Evolutionary conservation across 129 eudicot species (phyloP), one percentile per base, ranked within the genome.

Genomic region (Mikania micrantha): DNA sequence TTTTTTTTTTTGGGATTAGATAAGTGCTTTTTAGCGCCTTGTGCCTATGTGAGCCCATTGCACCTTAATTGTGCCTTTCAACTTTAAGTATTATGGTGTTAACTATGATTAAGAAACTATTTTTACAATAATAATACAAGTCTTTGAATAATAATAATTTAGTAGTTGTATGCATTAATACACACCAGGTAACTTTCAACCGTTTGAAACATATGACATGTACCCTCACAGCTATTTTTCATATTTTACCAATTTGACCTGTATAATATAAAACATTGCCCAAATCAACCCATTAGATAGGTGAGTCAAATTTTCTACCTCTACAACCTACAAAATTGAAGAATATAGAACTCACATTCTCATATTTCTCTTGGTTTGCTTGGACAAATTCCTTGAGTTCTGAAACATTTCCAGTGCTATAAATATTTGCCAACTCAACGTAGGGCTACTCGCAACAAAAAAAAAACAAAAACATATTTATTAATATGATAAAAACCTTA

Each of bases 331-430:
- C 24, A 31, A 16, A 16, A 17, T 8, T 7, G 24, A 31, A 41
- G 24, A 75, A 28, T n/a, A 60, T 12, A 34, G 16, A 65, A 84
- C 98, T 86, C 66, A 93, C 98, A 61, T 45, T 73, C 72, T 78
- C 95, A 86, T 86, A 93, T 78, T 75, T 93, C 42, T 80, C 95
- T 73, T 66, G 85, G 84, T 93, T 87, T 2, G 75, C 60, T 57
- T 74, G 76, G 64, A 89, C 89, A 70, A 38, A 84, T 38, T 74
- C 67, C 66, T 93, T 80, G 4, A 93, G 85, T 60, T 93, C 96
- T 71, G 86, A 60, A 47, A 88, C 78, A 61, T 86, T 89, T 70
- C 98, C 98, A 63, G 81, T 81, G 70, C 76, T 68, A 74, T 88
- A 93, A 76, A 74, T 74, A 71, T 40, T 81, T 48, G 90, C 95